Conservation (phyloP, 116 monocot genomes). For the Phalaenopsis hybrid region DNA sequence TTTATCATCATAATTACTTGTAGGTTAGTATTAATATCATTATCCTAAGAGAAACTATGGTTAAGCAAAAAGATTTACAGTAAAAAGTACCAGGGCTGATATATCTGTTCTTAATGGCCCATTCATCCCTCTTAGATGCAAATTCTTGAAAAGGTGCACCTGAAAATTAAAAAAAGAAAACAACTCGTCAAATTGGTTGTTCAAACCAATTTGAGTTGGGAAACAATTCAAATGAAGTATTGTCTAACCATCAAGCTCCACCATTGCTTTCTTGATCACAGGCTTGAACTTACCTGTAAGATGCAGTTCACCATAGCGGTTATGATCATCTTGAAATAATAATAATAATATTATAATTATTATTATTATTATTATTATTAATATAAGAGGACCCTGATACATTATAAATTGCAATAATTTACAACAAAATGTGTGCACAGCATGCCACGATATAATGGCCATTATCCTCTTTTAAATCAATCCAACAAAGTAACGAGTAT, state of each 20-base stretch:
- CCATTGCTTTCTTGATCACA: conserved; percentile 99
- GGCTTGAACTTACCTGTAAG: conserved; percentile 92
- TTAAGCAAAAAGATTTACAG: background rate
- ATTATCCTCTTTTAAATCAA: no score
- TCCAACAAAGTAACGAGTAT: no score
- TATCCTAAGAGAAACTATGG: background rate
- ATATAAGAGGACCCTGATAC: no score
- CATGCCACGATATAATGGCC: no score
- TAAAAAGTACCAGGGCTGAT: conserved; percentile 72
- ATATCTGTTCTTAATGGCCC: conserved; percentile 91
- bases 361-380: no score
- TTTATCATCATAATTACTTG: background rate
- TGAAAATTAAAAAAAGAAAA: conserved; percentile 14
- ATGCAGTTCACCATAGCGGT: background rate
- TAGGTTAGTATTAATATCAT: background rate
- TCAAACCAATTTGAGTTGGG: background rate
- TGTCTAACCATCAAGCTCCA: conserved; percentile 81
- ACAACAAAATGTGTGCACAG: no score
- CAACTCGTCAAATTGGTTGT: background rate
- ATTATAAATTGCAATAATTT: no score
- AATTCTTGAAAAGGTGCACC: conserved; percentile 87
- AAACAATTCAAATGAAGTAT: background rate
- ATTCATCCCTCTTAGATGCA: conserved; percentile 73
- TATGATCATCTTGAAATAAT: background rate
- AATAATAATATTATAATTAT: background rate